A percentile compares a stretch with the other conserved stretches of the same genome.
Conservation (phyloP, 2,329 filamentous ascomycete genomes). For the Lizonia empirigonia region DNA sequence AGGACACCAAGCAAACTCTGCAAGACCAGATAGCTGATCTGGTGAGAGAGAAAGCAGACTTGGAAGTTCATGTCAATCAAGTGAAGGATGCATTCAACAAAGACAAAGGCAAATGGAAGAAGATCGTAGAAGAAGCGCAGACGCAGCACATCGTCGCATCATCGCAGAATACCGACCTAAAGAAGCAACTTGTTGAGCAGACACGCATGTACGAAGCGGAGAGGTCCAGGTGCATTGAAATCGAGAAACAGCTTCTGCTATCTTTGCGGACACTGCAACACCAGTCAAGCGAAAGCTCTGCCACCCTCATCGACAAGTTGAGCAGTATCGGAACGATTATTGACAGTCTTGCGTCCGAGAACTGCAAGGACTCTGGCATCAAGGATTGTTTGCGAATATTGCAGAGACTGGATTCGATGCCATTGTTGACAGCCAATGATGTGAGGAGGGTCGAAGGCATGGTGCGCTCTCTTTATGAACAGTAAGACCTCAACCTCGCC, state of each 20-base stretch:
- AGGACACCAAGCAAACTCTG: slow-evolving; percentile 20
- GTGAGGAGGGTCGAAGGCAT: slow-evolving; percentile 30
- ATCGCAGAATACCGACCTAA: slow-evolving; percentile 18
- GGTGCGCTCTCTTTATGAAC: slow-evolving; percentile 28
- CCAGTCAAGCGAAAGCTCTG: slow-evolving; percentile 23
- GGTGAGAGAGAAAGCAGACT: slow-evolving; percentile 25
- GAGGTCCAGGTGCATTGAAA: slow-evolving; percentile 22
- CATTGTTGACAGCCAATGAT: slow-evolving; percentile 28
- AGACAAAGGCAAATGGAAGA: slow-evolving; percentile 22
- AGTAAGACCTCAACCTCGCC: slow-evolving; percentile 16
- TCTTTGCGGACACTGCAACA: slow-evolving; percentile 22
- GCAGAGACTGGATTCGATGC: slow-evolving; percentile 20
- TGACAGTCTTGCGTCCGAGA: neutral
- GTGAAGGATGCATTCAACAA: slow-evolving; percentile 21
- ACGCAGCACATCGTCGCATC: slow-evolving; percentile 18
- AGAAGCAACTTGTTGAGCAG: slow-evolving; percentile 19
- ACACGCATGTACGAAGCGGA: slow-evolving; percentile 26
- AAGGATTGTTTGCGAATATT: slow-evolving; percentile 29
- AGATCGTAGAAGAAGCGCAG: slow-evolving; percentile 25
- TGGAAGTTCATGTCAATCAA: too few species aligned
- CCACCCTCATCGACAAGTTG: slow-evolving; percentile 11
- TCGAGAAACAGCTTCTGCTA: slow-evolving; percentile 30
- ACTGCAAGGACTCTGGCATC: slow-evolving; percentile 5
- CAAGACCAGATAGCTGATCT: slow-evolving; percentile 27
- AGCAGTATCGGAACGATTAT: slow-evolving; percentile 4